Percentiles rank a stretch among this genome's conserved stretches.
These are phyloP conservation scores for Kwoniella europaea DNA, from an alignment of 768 basidiomycete genomes.

Conservation along the genomic window DNA sequence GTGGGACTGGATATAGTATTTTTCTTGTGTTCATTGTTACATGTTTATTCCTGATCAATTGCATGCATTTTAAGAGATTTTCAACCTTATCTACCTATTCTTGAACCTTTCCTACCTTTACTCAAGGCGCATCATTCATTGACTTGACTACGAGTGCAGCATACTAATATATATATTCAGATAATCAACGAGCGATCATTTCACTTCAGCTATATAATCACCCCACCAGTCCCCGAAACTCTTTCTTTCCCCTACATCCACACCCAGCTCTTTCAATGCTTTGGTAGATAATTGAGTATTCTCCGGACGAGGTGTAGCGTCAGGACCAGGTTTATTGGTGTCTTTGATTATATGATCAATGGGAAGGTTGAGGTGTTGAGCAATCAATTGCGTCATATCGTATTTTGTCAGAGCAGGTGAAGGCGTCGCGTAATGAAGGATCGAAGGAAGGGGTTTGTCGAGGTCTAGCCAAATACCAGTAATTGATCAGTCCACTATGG, in stretches of 20 bases:
- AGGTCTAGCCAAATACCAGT: constrained; percentile 51
- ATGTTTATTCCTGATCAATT: background rate
- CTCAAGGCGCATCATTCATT: no score
- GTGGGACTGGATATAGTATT: background rate
- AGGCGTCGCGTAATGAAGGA: constrained; percentile 82
- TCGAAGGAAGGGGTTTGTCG: constrained; percentile 65
- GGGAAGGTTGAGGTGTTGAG: constrained; percentile 70
- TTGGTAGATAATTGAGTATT: constrained; percentile 79
- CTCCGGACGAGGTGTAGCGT: constrained; percentile 74
- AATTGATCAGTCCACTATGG: no score
- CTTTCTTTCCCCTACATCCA: constrained; percentile 63
- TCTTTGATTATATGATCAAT: constrained; percentile 74
- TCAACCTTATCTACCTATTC: no score
- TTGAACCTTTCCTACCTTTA: no score
- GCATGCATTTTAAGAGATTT: background rate
- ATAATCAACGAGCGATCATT: background rate
- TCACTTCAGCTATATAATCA: constrained; percentile 40
- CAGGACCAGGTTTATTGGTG: constrained; percentile 64
- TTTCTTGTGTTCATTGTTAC: constrained; percentile 2
- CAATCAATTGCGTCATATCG: constrained; percentile 74
- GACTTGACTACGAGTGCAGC: background rate
- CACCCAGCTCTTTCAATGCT: constrained; percentile 70
- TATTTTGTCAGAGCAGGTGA: constrained; percentile 85
- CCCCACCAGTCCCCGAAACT: constrained; percentile 88
- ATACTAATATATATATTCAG: background rate